These are phyloP conservation scores for Umbilicaria muhlenbergii DNA, from an alignment of 495 filamentous ascomycete species.

Conservation along the genomic window DNA sequence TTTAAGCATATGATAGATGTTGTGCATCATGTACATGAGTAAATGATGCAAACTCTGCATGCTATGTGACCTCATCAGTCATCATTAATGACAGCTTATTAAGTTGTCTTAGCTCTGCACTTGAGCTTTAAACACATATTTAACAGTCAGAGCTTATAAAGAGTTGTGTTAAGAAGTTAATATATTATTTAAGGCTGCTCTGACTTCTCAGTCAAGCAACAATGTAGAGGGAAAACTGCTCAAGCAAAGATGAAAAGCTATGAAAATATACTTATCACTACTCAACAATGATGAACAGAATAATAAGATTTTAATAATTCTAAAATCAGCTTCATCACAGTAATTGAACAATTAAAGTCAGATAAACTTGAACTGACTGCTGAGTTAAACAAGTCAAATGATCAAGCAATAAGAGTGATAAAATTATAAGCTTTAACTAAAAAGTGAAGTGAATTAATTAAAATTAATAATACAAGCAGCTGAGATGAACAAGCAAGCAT, in stretches of 20 bases:
- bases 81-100: no score
- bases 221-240: background rate
- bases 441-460: slow-evolving; percentile 1
- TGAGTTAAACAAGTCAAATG: slow-evolving; percentile 1
- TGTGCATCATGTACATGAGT: no score
- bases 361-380: slow-evolving; percentile 1
- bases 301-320: no score
- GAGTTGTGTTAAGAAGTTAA: slow-evolving; percentile 2
- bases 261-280: no score
- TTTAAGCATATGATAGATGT: no score
- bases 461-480: slow-evolving; percentile 1
- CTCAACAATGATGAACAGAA: no score
- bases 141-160: slow-evolving; percentile 2
- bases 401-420: background rate
- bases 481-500: slow-evolving; percentile 1
- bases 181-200: slow-evolving; percentile 4
- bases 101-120: no score
- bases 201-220: slow-evolving; percentile 1
- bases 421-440: background rate
- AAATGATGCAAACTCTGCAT: no score
- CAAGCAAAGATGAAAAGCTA: background rate
- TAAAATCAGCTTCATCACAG: slow-evolving; percentile 4
- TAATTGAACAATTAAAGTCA: slow-evolving; percentile 1
- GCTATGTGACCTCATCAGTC: no score
- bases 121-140: no score